Base-by-base conservation (phyloP, 1,139 yeast species). In the Sugiyamaella novakii region DNA sequence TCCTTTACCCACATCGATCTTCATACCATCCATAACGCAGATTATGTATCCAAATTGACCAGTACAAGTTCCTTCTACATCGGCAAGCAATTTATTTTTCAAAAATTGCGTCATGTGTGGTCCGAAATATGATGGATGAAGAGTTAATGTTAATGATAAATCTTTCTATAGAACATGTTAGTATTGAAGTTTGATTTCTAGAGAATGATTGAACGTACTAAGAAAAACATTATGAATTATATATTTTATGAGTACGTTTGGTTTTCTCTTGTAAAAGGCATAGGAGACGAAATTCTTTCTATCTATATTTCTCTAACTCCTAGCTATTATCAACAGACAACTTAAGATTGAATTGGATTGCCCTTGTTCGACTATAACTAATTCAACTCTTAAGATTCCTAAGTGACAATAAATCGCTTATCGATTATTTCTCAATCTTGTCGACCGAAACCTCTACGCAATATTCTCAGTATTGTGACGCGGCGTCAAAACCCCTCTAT, bases 41-140 rank as follows among this genome's bases (percentile, higher is more conserved):
- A 92, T 86, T 60, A 92, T 92, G 69, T 92, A 92, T 5, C 99
- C 99, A 71, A 92, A 92, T 68, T 92, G 96, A 60, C 99, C 99
- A 1, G 98, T 89, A 72, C 98, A 94, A 1, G 98, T 89, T 17
- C 99, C 99, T 70, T 92, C 99, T 42, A 94, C 98, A 64, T 92
- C 98, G 59, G 88, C 89, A 53, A 94, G 77, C 57, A 92, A 77
- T 68, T 91, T 91, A 64, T 89, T 87, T 64, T 95, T 81, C 59
- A 92, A 76, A 66, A 83, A 91, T 64, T 88, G 95, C 69, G 87
- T 89, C 98, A 92, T 92, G 61, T 91, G 95, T 3, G 98, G 97
- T 1, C 98, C 98, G 65, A 91, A 92, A 68, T 83, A 92, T 39
- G 98, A 89, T 50, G 99, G 99, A 69, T 92, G 98, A 51, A 92